Evolutionary conservation across 768 basidiomycete species (phyloP), one percentile per base, ranked within the genome.

Genomic region (Naganishia kalamii): DNA sequence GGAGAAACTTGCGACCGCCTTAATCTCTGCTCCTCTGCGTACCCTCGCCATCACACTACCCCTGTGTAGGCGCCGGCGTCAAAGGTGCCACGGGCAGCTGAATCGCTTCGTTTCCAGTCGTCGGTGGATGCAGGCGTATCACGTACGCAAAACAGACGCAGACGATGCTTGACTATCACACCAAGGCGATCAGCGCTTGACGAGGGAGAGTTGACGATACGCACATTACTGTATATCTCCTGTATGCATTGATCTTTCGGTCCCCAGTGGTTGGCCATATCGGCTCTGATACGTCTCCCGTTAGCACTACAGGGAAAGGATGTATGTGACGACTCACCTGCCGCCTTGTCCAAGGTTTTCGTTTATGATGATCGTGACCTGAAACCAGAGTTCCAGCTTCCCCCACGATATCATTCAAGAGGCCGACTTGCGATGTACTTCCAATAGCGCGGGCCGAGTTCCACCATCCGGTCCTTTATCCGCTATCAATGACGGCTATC

Each of bases 231-330:
- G 35, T 57, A 57, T 57, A 57, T 57, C 54, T 57, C 54, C 40
- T 57, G 54, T 29, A 57, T 40, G 6, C 32, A 33, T 40, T 1
- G 1, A 25, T 57, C 54, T 25, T 57, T 57, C 21, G 54, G 37
- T 2, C 54, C 54, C 54, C 54, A 57, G n/a, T 57, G 54, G 30
- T 57, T 57, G 3, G 54, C 54, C 54, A 57, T 57, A n/a, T 57
- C 54, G 12, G 54, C 54, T 11, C 54, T 57, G 30, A n/a, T n/a
- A n/a, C n/a, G n/a, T n/a, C n/a, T n/a, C n/a, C n/a, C n/a, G n/a
- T n/a, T n/a, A n/a, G n/a, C n/a, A n/a, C n/a, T n/a, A n/a, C n/a
- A 21, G 54, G 35, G 37, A 50, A 40, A 3, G 37, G 21, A 12
- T 27, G 32, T 6, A 32, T 1, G 35, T 15, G n/a, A 10, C n/a